Evolutionary conservation across 1,139 yeast species (phyloP), one percentile per base, ranked within the genome.

Genomic region (Magnusiomyces paraingens): DNA sequence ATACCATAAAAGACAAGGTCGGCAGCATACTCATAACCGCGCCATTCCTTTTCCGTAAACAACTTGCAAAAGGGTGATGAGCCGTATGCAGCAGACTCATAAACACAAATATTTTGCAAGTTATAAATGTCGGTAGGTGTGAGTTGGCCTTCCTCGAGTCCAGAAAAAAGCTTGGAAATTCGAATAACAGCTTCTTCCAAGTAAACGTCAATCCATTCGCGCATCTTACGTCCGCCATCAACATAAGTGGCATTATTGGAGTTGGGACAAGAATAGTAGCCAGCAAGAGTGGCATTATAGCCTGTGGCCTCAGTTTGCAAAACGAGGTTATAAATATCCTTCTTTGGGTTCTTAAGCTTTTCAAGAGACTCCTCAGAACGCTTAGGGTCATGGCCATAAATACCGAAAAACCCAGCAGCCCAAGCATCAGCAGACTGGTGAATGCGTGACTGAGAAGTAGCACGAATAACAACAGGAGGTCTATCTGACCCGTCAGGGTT

Each of bases 51-150:
- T 59, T 73, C 75, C 32, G 80, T 75, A 64, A 78, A 78, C 55
- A 76, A 66, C 53, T 69, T 71, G 62, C 82, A 78, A 62, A 78
- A 75, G 21, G 72, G 70, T 35, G 80, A 75, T 41, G 65, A 62
- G n/a, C 80, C 81, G 56, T 67, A 73, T 10, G 78, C 76, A 38
- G 78, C 79, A 43, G 77, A 70, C 60, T 78, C 82, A 61, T 73
- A 78, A 8, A 78, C 77, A 62, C 82, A 78, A 59, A 77, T 61
- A 50, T 70, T 69, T 63, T 77, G 80, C 60, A 76, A 58, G 32
- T 66, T 67, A 52, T 64, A 66, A 15, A 70, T 74, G 55, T 78
- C 80, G 38, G 56, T 53, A 3, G 73, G 62, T 1, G 73, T 69
- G 54, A 77, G 57, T 57, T 66, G 60, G 21, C 61, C 22, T 18